Percentiles rank a stretch among this genome's conserved stretches.
Evolutionary conservation across 2,329 filamentous ascomycete species (phyloP).

Genomic region (Helotiales sp.): DNA sequence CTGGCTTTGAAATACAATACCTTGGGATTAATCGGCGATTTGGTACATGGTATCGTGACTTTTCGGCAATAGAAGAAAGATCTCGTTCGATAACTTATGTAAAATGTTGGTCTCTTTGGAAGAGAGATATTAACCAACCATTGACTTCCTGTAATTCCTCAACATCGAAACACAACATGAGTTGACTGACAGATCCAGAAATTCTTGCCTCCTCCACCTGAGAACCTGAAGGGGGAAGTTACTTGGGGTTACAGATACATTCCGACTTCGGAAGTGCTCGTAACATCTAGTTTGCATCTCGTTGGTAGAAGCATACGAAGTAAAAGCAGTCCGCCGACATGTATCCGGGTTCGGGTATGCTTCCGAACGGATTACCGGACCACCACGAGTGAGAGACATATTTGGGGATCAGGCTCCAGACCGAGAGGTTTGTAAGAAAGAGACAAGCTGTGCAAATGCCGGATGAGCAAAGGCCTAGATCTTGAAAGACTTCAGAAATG

Average conservation of each 20-base stretch:
- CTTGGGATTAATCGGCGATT: not conserved
- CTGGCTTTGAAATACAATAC: not conserved
- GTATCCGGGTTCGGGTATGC: not conserved
- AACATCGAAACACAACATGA: no score
- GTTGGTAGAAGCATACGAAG: no score
- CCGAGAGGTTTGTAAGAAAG: not conserved
- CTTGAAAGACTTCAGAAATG: not conserved
- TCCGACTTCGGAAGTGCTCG: not conserved
- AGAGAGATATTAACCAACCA: no score
- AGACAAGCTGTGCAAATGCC: not conserved
- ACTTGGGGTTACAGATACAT: no score
- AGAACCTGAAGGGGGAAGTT: no score
- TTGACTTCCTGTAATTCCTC: no score
- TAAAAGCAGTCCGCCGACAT: no score
- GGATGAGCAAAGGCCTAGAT: not conserved
- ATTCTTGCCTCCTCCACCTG: no score
- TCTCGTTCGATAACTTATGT: no score
- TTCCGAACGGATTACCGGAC: not conserved
- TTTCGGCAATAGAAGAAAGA: not conserved
- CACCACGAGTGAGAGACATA: not conserved
- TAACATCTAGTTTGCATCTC: no score
- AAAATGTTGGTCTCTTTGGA: no score
- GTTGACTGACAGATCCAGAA: no score
- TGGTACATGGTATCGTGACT: not conserved
- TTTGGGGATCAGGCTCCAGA: not conserved